Base-by-base conservation (phyloP, 2,329 filamentous ascomycete genomes). In the Neopestalotiopsis sp. region DNA sequence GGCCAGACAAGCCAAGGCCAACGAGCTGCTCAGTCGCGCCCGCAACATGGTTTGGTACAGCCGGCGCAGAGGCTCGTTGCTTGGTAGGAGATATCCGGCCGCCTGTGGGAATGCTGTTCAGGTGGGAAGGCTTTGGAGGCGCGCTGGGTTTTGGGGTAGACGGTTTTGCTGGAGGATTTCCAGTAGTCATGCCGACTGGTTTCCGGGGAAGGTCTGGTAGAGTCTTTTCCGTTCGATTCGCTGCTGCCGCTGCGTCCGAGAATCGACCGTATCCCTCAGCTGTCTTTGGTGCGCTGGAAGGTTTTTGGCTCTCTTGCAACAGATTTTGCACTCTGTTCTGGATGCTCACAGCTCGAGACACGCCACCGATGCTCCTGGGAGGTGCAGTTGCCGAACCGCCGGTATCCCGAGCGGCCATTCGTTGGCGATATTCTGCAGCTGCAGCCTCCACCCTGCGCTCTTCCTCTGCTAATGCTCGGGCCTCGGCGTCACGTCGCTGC, bases 251-350 rank as follows among this genome's bases (percentile, higher is more conserved):
- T 2, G 81, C 79, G 71, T 91, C 92, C 24, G 95, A 94, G 78
- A 93, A 98, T 70, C 91, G 91, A 7, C 96, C 96, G 78, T 98
- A 98, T 0, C 95, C 95, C 72, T 95, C 91, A 0, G 95, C 95
- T 0, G 94, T 97, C 64, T 85, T 82, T 72, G 91, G 90, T 34
- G 89, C 87, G 1, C 86, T 78, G 0, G 85, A 81, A 4, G 89
- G 84, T 72, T 85, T 90, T 74, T 90, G 89, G 56, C 92, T 94
- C 75, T 98, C 95, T 70, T 91, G 91, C 17, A 99, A 83, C 64
- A 98, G 84, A 64, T 89, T 94, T 82, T 97, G 93, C 67, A 99
- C 94, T 72, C 95, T 91, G 76, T 93, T 94, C 78, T 98, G 94
- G 74, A 99, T 99, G 32, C 91, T 93, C n/a, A 90, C 88, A 20